A percentile compares a stretch with the other conserved stretches of the same genome.
These are phyloP conservation scores for Hylodesmum podocarpum DNA, from an alignment of 306 rosid genomes.

Conservation along the genomic window DNA sequence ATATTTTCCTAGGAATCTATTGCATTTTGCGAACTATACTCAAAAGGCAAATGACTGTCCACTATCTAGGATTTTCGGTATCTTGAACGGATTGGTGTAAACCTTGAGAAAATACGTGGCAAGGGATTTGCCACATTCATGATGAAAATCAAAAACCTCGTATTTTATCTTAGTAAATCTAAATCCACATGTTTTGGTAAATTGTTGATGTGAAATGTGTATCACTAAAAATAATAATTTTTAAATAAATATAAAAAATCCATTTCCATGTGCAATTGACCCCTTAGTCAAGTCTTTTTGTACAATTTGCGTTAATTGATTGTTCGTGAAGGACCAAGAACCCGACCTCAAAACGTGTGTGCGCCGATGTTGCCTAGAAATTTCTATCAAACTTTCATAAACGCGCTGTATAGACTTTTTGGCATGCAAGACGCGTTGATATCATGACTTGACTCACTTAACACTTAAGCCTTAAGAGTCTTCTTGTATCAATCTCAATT, in stretches of 20 bases:
- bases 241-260: background rate
- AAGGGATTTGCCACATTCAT: background rate
- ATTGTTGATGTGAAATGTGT: too few relatives aligned
- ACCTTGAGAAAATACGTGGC: background rate
- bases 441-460: constrained; percentile 25
- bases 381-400: constrained; percentile 19
- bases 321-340: background rate
- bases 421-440: constrained; percentile 22
- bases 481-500: background rate
- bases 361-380: constrained; percentile 25
- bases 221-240: too few relatives aligned
- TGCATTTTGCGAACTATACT: constrained; percentile 8
- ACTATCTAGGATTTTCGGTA: background rate
- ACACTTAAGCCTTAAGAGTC: background rate
- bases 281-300: background rate
- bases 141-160: background rate
- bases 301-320: background rate
- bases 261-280: constrained; percentile 5
- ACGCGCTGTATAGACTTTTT: constrained; percentile 22
- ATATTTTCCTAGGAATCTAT: constrained; percentile 37
- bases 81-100: background rate
- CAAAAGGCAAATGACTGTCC: constrained; percentile 13
- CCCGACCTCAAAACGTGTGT: constrained; percentile 23
- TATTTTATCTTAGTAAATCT: background rate
- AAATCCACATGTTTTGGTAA: too few relatives aligned